phyloP scores from a whole-genome alignment of 805 yeast species.

The Wickerhamomyces strasburgensis region DNA sequence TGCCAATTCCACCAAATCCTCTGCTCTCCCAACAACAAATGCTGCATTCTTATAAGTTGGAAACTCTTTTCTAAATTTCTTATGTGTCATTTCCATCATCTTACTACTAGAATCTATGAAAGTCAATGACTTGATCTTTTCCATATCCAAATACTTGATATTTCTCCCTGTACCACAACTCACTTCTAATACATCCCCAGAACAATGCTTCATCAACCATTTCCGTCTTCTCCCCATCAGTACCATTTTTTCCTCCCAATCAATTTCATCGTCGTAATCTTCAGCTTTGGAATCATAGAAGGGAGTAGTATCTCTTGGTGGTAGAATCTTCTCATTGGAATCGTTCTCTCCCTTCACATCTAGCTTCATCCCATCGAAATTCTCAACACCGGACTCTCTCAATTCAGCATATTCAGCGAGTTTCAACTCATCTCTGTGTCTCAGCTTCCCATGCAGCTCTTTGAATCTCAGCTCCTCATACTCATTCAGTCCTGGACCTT shows the following conservation, averaged over 20 bases:
- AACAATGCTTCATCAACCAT: slow-evolving; percentile 71
- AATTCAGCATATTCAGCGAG: slow-evolving; percentile 55
- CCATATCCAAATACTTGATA: slow-evolving; percentile 63
- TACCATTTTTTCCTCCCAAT: slow-evolving; percentile 43
- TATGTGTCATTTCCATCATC: slow-evolving; percentile 78
- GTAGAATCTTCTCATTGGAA: slow-evolving; percentile 42
- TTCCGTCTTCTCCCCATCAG: slow-evolving; percentile 57
- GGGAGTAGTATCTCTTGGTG: slow-evolving; percentile 74
- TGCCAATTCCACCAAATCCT: slow-evolving; percentile 63
- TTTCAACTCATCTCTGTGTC: slow-evolving; percentile 61
- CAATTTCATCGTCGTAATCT: slow-evolving; percentile 76
- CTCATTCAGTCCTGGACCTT: slow-evolving; percentile 37
- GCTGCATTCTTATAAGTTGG: slow-evolving; percentile 72
- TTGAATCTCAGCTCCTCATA: slow-evolving; percentile 61
- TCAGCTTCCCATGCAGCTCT: slow-evolving; percentile 51
- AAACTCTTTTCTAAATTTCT: slow-evolving; percentile 62
- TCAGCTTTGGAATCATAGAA: slow-evolving; percentile 75
- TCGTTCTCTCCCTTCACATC: slow-evolving; percentile 29
- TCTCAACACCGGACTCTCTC: slow-evolving; percentile 31
- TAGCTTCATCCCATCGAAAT: slow-evolving; percentile 29
- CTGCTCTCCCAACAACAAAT: slow-evolving; percentile 88
- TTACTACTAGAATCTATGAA: slow-evolving; percentile 78
- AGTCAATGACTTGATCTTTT: slow-evolving; percentile 64
- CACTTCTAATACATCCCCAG: slow-evolving; percentile 90
- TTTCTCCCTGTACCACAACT: slow-evolving; percentile 97